These are phyloP conservation scores for Hapsidospora chrysogenum DNA, from an alignment of 495 filamentous ascomycete species.

Conservation along the genomic window DNA sequence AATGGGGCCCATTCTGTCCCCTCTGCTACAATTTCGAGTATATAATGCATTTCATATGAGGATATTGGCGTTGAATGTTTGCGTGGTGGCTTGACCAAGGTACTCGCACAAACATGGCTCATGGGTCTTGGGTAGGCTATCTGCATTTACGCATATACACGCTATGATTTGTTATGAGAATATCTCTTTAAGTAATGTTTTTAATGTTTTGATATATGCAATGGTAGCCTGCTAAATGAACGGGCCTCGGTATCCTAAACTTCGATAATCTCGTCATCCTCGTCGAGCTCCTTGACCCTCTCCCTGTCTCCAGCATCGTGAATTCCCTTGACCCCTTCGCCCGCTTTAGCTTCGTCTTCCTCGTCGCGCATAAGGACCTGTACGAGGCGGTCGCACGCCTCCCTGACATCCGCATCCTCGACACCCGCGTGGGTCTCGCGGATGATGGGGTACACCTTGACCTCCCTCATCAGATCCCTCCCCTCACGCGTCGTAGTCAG, in stretches of 20 bases:
- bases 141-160: too few species aligned
- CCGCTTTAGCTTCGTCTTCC: conserved; percentile 43
- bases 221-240: too few species aligned
- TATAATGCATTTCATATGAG: too few species aligned
- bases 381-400: conserved; percentile 77
- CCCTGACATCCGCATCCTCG: conserved; percentile 64
- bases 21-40: too few species aligned
- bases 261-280: conserved; percentile 26
- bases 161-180: too few species aligned
- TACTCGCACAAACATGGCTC: too few species aligned
- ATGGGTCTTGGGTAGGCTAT: too few species aligned
- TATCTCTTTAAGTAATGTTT: too few species aligned
- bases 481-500: conserved; percentile 66
- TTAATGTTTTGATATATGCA: too few species aligned
- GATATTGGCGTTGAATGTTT: not conserved
- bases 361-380: conserved; percentile 86
- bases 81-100: not conserved
- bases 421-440: conserved; percentile 70
- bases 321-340: too few species aligned
- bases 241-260: too few species aligned
- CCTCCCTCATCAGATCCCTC: conserved; percentile 48
- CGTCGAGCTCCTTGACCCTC: conserved; percentile 4
- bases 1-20: too few species aligned
- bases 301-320: conserved; percentile 8
- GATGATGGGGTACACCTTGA: conserved; percentile 81